Conservation (phyloP, 176 grass and related monocot genomes). For the Thalia dealbata region DNA sequence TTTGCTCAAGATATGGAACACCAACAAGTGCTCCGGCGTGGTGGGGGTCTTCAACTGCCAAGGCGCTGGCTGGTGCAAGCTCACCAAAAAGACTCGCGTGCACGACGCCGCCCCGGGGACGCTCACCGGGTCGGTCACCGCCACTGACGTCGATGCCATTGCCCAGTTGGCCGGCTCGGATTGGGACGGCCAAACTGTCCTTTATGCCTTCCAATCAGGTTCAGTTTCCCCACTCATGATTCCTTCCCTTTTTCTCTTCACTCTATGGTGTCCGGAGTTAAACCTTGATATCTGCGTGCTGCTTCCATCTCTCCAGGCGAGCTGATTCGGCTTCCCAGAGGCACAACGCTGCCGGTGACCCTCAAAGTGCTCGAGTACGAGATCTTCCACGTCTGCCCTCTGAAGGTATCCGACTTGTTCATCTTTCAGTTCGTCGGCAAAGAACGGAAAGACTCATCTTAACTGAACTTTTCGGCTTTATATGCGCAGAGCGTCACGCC, state of each 20-base stretch:
- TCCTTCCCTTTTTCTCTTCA: not conserved
- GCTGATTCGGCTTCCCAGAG: slow-evolving; percentile 47
- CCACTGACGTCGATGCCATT: slow-evolving; percentile 44
- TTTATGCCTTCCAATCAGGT: slow-evolving; percentile 50
- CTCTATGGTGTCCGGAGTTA: not conserved
- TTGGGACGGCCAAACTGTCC: slow-evolving; percentile 37
- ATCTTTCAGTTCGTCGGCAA: not conserved
- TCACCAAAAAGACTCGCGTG: slow-evolving; percentile 45
- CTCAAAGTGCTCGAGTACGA: slow-evolving; percentile 64
- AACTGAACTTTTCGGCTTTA: not conserved
- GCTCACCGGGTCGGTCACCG: slow-evolving; percentile 36
- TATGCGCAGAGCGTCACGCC: slow-evolving; percentile 9
- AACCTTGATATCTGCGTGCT: not conserved
- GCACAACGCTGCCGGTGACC: slow-evolving; percentile 48
- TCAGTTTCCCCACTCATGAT: not conserved
- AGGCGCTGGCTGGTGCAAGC: slow-evolving; percentile 72
- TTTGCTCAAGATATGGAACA: slow-evolving; percentile 86
- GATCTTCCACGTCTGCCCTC: slow-evolving; percentile 59
- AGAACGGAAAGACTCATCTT: not conserved
- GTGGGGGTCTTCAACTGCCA: slow-evolving; percentile 89
- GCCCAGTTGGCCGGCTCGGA: slow-evolving; percentile 16
- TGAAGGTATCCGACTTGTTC: slow-evolving; percentile 19
- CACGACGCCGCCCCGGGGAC: slow-evolving; percentile 52
- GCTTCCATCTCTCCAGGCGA: slow-evolving; percentile 18
- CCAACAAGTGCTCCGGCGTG: slow-evolving; percentile 55